Base-by-base conservation (phyloP, 257 asterid genomes). In the Thymus mandschuricus region DNA sequence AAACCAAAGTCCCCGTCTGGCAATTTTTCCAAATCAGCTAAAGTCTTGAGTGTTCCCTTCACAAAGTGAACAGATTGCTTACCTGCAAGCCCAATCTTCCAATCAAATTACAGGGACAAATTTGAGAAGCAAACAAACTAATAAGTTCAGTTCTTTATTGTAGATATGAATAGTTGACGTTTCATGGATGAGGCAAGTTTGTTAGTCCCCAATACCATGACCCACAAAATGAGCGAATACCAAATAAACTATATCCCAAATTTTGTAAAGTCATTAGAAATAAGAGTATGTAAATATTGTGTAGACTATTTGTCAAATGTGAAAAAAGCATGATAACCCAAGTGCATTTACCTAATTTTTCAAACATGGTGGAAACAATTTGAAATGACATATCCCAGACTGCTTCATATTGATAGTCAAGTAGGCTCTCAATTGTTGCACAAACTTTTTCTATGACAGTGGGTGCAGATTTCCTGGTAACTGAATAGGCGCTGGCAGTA, bases 301-400 rank as follows among this genome's bases (percentile, higher is more conserved):
- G 50, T 48, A 59, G 70, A 69, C n/a, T 46, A 41, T 69, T 57
- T 15, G 45, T 65, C 29, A 31, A 66, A 63, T 51, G 61, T 60
- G 57, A 67, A 46, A 52, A 51, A 35, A 56, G 45, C 33, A 48
- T 65, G 44, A 65, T 70, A 74, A 71, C 21, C 29, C 50, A 10
- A 60, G 62, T 66, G 59, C 29, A 73, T 72, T 49, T 83, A 88
- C 98, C 99, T 80, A 95, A 84, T 86, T 89, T 95, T 54, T 92
- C 91, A 82, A 92, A 89, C 86, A 89, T 83, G 49, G 89, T 50
- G 11, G 96, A 82, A 76, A 91, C 89, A 70, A 95, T 85, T 86
- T 87, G 92, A 73, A 95, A 89, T 8, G 99, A 86, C 86, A 77
- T 76, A 75, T 89, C 96, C 99, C 93, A 89, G 54, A 87, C 95